Evolutionary conservation across 495 filamentous ascomycete species (phyloP).

Genomic region (Podospora comata): DNA sequence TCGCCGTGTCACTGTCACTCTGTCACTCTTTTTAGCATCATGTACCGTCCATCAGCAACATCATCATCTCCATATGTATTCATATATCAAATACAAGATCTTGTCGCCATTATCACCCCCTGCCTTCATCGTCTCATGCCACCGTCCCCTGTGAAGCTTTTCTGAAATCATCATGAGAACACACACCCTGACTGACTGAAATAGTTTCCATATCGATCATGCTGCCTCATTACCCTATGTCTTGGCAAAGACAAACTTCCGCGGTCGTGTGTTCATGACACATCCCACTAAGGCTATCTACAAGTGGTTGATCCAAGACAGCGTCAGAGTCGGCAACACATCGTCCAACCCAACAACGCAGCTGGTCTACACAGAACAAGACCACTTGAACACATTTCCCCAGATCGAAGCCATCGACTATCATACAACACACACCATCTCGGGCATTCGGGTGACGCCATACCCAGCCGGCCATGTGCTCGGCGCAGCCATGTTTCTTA

Average conservation of each 20-base stretch:
- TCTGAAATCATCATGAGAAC: not conserved
- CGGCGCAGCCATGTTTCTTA: conserved; percentile 96
- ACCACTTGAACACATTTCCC: conserved; percentile 88
- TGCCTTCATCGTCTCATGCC: conserved; percentile 11
- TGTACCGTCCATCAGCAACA: conserved; percentile 27
- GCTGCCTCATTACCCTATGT: conserved; percentile 95
- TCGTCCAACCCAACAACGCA: conserved; percentile 69
- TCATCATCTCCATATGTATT: conserved; percentile 25
- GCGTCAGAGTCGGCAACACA: conserved; percentile 80
- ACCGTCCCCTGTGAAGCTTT: not conserved
- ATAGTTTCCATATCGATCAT: conserved; percentile 95
- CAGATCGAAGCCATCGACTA: conserved; percentile 97
- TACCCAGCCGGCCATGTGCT: conserved; percentile 96
- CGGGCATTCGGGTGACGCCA: conserved; percentile 91
- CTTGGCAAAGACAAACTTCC: conserved; percentile 95
- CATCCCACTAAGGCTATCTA: conserved; percentile 99
- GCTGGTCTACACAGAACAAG: conserved; percentile 87
- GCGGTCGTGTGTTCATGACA: conserved; percentile 96
- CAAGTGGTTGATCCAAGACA: conserved; percentile 98
- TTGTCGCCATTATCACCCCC: conserved; percentile 29
- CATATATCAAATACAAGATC: conserved; percentile 40
- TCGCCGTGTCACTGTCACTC: conserved; percentile 2
- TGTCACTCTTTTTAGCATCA: conserved; percentile 17
- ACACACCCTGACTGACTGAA: conserved; percentile 30
- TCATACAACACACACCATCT: conserved; percentile 94